Percentiles rank a stretch among this genome's conserved stretches.
Conservation (phyloP, 371 early-diverging fungal species). For the Phascolomyces articulosus region DNA sequence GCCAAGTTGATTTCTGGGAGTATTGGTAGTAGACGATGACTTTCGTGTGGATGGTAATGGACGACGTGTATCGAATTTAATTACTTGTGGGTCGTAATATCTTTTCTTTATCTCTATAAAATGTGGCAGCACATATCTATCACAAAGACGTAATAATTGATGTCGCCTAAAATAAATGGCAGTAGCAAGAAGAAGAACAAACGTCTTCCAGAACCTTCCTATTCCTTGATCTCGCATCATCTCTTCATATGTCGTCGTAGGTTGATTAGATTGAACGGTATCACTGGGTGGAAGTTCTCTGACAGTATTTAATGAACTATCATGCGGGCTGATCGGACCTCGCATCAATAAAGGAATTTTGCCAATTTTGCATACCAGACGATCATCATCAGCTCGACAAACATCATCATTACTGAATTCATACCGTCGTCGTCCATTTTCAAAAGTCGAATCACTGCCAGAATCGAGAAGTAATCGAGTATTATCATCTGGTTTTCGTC, state of each 20-base stretch:
- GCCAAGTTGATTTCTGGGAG: too few species aligned
- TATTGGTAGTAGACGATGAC: not conserved
- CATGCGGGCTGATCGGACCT: not conserved
- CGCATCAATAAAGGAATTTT: constrained; percentile 18
- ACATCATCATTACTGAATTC: not conserved
- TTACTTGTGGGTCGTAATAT: not conserved
- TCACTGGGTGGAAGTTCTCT: not conserved
- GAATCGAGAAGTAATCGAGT: constrained; percentile 35
- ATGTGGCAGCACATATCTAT: constrained; percentile 17
- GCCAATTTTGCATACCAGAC: constrained; percentile 38
- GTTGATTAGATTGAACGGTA: not conserved
- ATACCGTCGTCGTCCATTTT: constrained; percentile 19
- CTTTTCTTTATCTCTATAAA: not conserved
- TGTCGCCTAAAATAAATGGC: constrained; percentile 32
- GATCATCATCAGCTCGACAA: constrained; percentile 42
- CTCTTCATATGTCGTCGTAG: constrained; percentile 1
- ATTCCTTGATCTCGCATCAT: constrained; percentile 16
- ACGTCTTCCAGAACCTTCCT: constrained; percentile 45
- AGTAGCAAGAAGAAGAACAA: constrained; percentile 21
- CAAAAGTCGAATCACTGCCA: constrained; percentile 17
- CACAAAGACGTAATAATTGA: constrained; percentile 21
- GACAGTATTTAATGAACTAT: not conserved
- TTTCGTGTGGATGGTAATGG: not conserved
- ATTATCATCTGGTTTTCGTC: constrained; percentile 32
- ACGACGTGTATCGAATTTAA: too few species aligned